Base-by-base conservation (phyloP, 228 moss, liverwort and hornwort genomes). In the Sphagnum magellanicum region DNA sequence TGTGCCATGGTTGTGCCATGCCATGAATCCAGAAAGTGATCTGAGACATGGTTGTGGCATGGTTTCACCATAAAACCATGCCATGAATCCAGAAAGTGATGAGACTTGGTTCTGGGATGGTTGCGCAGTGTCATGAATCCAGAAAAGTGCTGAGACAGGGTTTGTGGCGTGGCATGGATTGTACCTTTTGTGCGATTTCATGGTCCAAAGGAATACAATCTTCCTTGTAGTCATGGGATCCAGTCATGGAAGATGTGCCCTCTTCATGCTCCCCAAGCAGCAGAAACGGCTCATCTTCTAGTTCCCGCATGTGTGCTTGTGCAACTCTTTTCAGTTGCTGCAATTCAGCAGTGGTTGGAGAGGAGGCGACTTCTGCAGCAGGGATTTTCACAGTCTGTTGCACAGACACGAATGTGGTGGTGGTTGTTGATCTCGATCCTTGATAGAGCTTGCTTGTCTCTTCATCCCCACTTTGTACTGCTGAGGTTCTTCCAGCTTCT, bases 221-320 rank as follows among this genome's bases (percentile, higher is more conserved):
- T 64, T 71, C 62, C 60, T 75, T 73, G 55, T 8, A 55, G 17
- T 75, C 75, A 58, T 64, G 65, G 51, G 78, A 78, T 59, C 57
- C 70, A 60, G 78, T 73, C 81, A 78, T 75, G 32, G 78, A 82
- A 60, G 75, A 78, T 67, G 67, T 73, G 16, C 73, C 75, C 49
- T 72, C 74, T 48, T 81, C 78, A 59, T 75, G 71, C 50, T 72
- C 74, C 50, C 63, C 72, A 16, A 73, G 53, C 63, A 78, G 57
- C 53, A 78, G 49, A 11, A 60, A 66, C 60, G 12, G 67, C 50
- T 16, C 53, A 14, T 68, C 53, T n/a, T 70, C 51, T 49, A 60
- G 51, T 50, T 63, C 10, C 50, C 71, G 74, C 63, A 73, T 51
- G 66, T 61, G 63, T 71, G 71, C 67, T 50, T 14, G 68, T 74